Conservation (phyloP, 225 moss, liverwort and hornwort genomes). For the Lunularia cruciata region DNA sequence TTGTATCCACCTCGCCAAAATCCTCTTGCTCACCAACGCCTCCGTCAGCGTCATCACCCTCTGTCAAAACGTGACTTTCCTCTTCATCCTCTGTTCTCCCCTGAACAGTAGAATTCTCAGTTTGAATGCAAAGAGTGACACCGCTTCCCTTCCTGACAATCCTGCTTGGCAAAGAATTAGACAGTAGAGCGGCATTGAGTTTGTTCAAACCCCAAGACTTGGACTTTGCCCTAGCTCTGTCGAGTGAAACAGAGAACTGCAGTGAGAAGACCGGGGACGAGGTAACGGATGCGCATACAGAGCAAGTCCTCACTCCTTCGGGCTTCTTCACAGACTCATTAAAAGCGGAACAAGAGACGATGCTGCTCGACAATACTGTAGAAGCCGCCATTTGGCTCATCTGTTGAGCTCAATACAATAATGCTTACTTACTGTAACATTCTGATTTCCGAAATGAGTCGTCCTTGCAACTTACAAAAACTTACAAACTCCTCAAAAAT, state of each 20-base stretch:
- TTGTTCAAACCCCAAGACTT: not conserved
- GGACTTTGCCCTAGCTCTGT: not conserved
- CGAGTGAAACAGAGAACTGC: not conserved
- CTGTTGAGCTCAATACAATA: not conserved
- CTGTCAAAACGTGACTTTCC: not conserved
- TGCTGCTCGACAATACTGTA: not conserved
- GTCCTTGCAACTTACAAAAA: no score
- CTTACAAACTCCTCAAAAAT: no score
- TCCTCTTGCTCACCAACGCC: slow-evolving; percentile 38
- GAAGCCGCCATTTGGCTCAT: slow-evolving; percentile 5
- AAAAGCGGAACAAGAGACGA: not conserved
- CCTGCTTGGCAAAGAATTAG: not conserved
- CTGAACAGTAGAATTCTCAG: slow-evolving; percentile 30
- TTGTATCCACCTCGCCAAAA: slow-evolving; percentile 78
- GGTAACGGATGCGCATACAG: not conserved
- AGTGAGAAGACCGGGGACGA: not conserved
- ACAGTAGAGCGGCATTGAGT: not conserved
- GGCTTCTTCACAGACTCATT: not conserved
- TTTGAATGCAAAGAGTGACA: slow-evolving; percentile 24
- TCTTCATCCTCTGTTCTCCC: slow-evolving; percentile 27
- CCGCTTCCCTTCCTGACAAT: not conserved
- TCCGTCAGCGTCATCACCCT: slow-evolving; percentile 25
- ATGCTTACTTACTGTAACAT: not conserved
- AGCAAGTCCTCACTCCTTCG: not conserved
- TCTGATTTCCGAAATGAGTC: not conserved